Base-by-base conservation (phyloP, 768 basidiomycete species). In the Trametes cingulata region DNA sequence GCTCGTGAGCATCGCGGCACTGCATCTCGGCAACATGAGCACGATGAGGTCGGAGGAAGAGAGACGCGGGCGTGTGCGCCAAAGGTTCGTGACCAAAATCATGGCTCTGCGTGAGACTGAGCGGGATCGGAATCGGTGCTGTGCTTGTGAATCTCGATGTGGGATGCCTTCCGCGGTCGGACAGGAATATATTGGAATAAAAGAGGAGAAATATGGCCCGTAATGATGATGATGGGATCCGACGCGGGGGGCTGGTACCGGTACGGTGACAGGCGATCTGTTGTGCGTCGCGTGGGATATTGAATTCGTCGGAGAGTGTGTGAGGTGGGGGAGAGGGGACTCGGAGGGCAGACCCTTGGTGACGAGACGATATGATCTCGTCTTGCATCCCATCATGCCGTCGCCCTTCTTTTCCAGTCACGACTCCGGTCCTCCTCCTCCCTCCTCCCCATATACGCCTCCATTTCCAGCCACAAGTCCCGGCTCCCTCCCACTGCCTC, bases 311-410 rank as follows among this genome's bases (percentile, higher is more conserved):
- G 53, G 58, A 59, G 52, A 47, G 37, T 46, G 27, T 19, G 60
- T 51, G 48, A 54, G 60, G 58, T 25, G 49, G 35, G 36, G 39
- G 36, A 47, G 24, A 27, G 56, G 39, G 12, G 40, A 47, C 35
- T 51, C 39, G 52, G 52, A 47, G 54, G 56, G 41, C 29, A 54
- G 64, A 67, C 66, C 68, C 69, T 68, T 69, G 60, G 69, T 67
- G 69, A 71, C 69, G 60, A 66, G 54, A 56, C 46, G 58, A 56
- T 57, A 60, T 60, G 52, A 63, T 66, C 60, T 61, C 33, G 58
- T 55, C 49, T 48, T 62, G 58, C 68, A 68, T 68, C 67, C 61
- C 68, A 68, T 69, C 67, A 67, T 60, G 56, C 68, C 54, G 68
- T 58, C 56, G 55, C 62, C 57, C 59, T 58, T 60, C 61, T 60